These are phyloP conservation scores for Lipomyces anomalus DNA, from an alignment of 805 yeast species.

Conservation along the genomic window DNA sequence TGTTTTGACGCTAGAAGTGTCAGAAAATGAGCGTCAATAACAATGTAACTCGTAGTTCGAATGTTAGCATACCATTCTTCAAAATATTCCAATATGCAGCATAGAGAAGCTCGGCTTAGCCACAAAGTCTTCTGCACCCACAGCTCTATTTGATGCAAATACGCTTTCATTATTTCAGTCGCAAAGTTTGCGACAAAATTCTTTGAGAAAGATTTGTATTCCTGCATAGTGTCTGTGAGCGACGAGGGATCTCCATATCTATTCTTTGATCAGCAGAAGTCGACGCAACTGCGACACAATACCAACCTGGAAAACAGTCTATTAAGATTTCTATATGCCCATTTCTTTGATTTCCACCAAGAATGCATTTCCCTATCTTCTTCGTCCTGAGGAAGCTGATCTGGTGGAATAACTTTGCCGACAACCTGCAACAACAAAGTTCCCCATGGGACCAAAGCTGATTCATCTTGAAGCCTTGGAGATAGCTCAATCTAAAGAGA, in stretches of 20 bases:
- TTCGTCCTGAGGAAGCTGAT: slow-evolving; percentile 46
- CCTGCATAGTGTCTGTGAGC: slow-evolving; percentile 33
- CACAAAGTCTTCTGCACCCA: slow-evolving; percentile 68
- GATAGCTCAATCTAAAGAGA: slow-evolving; percentile 58
- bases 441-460: slow-evolving; percentile 61
- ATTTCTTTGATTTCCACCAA: slow-evolving; percentile 75
- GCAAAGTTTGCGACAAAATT: slow-evolving; percentile 54
- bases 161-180: slow-evolving; percentile 65
- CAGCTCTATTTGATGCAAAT: slow-evolving; percentile 58
- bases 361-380: slow-evolving; percentile 49
- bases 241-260: slow-evolving; percentile 21
- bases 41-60: not conserved
- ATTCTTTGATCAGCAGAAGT: not conserved
- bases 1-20: slow-evolving; percentile 56
- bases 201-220: slow-evolving; percentile 54
- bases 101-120: slow-evolving; percentile 62
- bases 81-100: slow-evolving; percentile 41
- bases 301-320: slow-evolving; percentile 71
- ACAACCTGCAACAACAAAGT: slow-evolving; percentile 67
- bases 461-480: slow-evolving; percentile 49
- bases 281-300: not conserved
- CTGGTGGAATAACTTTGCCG: slow-evolving; percentile 51
- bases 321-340: slow-evolving; percentile 77
- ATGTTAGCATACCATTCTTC: slow-evolving; percentile 3
- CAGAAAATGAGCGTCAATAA: too few relatives aligned